phyloP scores from a whole-genome alignment of 2,329 filamentous ascomycete genomes.

The Phialophora expanda region DNA sequence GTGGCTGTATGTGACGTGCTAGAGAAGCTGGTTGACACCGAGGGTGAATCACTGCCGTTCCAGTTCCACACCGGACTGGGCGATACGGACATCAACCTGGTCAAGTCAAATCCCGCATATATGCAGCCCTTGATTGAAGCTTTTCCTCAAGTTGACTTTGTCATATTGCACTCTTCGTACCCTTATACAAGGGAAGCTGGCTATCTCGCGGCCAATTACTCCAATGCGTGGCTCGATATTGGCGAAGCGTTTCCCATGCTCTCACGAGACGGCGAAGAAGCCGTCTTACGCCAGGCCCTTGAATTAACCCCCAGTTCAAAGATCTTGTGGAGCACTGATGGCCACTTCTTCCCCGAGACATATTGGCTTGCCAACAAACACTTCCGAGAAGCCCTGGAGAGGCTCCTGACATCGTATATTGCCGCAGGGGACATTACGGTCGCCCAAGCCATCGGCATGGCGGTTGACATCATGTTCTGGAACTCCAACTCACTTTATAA shows the following conservation, averaged over 20 bases:
- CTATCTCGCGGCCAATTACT: conserved; percentile 76
- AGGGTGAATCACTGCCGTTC: conserved; percentile 61
- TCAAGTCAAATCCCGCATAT: conserved; percentile 73
- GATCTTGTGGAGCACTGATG: conserved; percentile 80
- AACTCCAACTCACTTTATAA: conserved; percentile 79
- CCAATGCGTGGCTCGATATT: conserved; percentile 81
- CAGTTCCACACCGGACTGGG: conserved; percentile 85
- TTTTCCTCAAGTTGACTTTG: conserved; percentile 73
- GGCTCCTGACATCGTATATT: conserved; percentile 70
- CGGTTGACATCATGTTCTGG: conserved; percentile 72
- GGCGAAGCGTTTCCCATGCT: conserved; percentile 82
- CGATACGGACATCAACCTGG: conserved; percentile 75
- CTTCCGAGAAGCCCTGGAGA: conserved; percentile 71
- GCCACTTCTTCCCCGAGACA: conserved; percentile 78
- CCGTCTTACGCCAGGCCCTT: conserved; percentile 71
- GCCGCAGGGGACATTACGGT: conserved; percentile 65
- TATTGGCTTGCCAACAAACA: conserved; percentile 75
- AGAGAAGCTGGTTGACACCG: conserved; percentile 46
- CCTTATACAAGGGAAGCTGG: conserved; percentile 79
- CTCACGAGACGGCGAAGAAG: conserved; percentile 75
- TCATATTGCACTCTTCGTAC: conserved; percentile 80
- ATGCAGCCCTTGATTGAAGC: conserved; percentile 74
- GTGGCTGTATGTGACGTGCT: conserved; percentile 67
- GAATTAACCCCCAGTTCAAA: conserved; percentile 78
- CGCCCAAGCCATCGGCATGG: conserved; percentile 66